Conservation (phyloP, 177 flowering plant species). For the Telopea speciosissima region DNA sequence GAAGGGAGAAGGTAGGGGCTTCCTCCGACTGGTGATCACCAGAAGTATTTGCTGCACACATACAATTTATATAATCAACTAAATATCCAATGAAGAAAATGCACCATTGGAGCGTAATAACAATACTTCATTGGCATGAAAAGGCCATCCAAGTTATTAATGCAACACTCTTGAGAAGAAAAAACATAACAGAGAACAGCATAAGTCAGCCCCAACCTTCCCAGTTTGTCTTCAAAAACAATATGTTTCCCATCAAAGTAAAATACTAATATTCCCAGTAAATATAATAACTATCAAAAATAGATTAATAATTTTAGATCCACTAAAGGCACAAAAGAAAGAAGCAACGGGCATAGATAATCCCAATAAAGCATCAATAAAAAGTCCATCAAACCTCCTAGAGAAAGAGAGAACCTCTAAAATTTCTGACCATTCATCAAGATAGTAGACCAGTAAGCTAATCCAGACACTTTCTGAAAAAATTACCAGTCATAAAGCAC, state of each 20-base stretch:
- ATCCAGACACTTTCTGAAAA: not conserved
- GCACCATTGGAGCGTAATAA: not conserved
- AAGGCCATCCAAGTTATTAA: not conserved
- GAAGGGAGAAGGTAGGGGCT: conserved; percentile 48
- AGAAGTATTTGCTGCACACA: conserved; percentile 46
- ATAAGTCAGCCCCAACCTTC: not conserved
- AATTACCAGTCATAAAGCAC: not conserved
- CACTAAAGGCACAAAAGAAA: not conserved
- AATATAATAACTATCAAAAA: not conserved
- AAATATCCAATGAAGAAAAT: not conserved
- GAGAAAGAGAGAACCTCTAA: not conserved
- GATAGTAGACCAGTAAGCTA: not conserved
- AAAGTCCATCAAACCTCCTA: not conserved
- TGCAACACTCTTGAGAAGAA: not conserved
- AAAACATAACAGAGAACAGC: not conserved
- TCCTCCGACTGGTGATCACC: conserved; percentile 31
- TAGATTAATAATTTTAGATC: no score
- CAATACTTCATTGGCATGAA: not conserved
- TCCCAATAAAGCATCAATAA: not conserved
- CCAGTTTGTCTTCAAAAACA: not conserved
- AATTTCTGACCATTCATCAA: not conserved
- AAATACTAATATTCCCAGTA: not conserved
- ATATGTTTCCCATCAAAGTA: not conserved
- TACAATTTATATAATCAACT: not conserved
- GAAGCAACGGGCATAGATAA: not conserved